phyloP scores from a whole-genome alignment of 148 eudicot species.

The Spergularia marina region DNA sequence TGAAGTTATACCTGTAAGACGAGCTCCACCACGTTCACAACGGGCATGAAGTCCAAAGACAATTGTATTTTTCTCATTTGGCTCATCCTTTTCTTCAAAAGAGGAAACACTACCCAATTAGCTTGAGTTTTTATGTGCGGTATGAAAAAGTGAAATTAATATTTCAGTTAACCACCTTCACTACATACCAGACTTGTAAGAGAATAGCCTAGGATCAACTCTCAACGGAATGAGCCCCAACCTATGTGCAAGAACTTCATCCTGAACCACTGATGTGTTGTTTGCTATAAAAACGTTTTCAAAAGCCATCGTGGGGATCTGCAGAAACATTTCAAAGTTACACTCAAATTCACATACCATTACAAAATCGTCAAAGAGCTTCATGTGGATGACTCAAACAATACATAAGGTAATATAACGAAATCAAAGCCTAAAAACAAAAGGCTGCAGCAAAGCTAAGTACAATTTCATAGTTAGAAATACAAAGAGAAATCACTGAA shows the following conservation, averaged over 20 bases:
- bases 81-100: constrained; percentile 74
- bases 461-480: too few relatives aligned
- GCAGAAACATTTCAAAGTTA: constrained; percentile 23
- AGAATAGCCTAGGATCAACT: constrained; percentile 89
- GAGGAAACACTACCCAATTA: constrained; percentile 7
- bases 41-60: constrained; percentile 78
- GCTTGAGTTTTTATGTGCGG: neutral
- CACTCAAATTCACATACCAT: neutral
- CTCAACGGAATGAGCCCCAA: constrained; percentile 83
- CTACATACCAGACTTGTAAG: constrained; percentile 71
- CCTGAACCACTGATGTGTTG: constrained; percentile 85
- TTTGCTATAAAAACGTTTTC: constrained; percentile 84
- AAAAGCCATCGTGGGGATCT: constrained; percentile 99
- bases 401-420: neutral
- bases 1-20: constrained; percentile 55
- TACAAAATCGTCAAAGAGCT: constrained; percentile 3
- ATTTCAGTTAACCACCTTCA: constrained; percentile 1
- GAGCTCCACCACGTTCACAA: constrained; percentile 46
- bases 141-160: neutral
- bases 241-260: constrained; percentile 96
- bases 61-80: constrained; percentile 90
- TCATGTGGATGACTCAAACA: neutral
- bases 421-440: neutral
- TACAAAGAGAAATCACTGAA: too few relatives aligned
- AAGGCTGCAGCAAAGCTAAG: too few relatives aligned